Conservation (phyloP, 1,284 basidiomycete species). For the Ustilago sp. region DNA sequence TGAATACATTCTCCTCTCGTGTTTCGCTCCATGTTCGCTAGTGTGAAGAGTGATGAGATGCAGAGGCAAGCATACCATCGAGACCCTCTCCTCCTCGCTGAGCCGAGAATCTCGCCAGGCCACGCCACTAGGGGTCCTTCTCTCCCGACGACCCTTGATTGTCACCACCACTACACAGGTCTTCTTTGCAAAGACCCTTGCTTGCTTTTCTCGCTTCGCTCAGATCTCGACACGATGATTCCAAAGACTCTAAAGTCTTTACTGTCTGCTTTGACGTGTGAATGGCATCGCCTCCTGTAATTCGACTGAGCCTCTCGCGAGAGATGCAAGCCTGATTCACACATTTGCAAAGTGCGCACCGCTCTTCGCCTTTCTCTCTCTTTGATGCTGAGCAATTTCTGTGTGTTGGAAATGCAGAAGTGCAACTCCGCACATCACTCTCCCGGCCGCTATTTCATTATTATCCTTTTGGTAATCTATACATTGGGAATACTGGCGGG, state of each 20-base stretch:
- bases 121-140: background rate
- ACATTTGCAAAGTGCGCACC: background rate
- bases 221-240: background rate
- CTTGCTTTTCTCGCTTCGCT: background rate
- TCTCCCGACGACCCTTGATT: background rate
- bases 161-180: conserved; percentile 1
- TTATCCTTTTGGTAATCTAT: background rate
- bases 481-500: background rate
- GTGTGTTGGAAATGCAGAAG: background rate
- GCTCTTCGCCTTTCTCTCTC: background rate
- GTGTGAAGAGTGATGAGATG: background rate
- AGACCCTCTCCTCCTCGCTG: background rate
- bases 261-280: background rate
- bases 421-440: background rate
- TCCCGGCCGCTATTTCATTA: background rate
- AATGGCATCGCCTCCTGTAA: background rate
- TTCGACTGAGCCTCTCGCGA: background rate
- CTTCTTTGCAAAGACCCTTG: conserved; percentile 8
- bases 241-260: background rate
- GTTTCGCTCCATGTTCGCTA: background rate
- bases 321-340: conserved; percentile 3
- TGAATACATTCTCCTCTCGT: background rate
- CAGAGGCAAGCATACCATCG: background rate
- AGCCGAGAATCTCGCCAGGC: background rate
- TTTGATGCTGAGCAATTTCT: too few species aligned